Conservation (phyloP, 73 alveolate species). For the Symbiodinium pilosum region DNA sequence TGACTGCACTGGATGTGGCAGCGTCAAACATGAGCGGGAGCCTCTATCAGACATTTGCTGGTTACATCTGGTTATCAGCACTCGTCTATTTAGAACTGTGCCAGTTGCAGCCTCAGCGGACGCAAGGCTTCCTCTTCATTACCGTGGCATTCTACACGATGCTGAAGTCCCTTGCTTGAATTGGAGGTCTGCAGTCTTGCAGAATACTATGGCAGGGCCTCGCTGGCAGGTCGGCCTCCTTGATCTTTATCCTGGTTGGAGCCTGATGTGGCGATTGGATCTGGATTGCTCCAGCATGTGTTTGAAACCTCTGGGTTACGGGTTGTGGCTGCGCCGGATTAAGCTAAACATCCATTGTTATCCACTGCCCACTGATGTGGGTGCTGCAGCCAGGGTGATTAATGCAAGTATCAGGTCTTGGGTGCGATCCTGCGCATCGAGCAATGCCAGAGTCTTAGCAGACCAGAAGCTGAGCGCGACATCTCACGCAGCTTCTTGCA, state of each 20-base stretch:
- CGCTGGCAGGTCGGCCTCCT: conserved; percentile 76
- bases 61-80: too few relatives aligned
- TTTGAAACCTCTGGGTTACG: neutral
- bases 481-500: too few relatives aligned
- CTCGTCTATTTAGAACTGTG: too few relatives aligned
- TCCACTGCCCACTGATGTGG: too few relatives aligned
- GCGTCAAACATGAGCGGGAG: conserved; percentile 72
- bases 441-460: neutral
- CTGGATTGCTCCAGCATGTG: neutral
- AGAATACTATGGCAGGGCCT: too few relatives aligned
- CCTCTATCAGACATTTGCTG: too few relatives aligned
- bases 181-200: too few relatives aligned
- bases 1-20: conserved; percentile 88
- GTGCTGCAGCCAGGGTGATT: too few relatives aligned
- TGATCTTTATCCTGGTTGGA: conserved; percentile 51
- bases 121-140: conserved; percentile 59
- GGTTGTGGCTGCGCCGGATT: too few relatives aligned
- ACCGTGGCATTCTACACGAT: conserved; percentile 87
- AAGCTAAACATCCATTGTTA: too few relatives aligned
- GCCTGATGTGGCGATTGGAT: neutral
- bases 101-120: too few relatives aligned
- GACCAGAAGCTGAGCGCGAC: too few relatives aligned
- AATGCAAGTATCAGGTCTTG: conserved; percentile 70
- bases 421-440: conserved; percentile 75
- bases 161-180: conserved; percentile 24